These are phyloP conservation scores for Linderina pennispora DNA, from an alignment of 192 early-diverging fungal species.

Conservation along the genomic window DNA sequence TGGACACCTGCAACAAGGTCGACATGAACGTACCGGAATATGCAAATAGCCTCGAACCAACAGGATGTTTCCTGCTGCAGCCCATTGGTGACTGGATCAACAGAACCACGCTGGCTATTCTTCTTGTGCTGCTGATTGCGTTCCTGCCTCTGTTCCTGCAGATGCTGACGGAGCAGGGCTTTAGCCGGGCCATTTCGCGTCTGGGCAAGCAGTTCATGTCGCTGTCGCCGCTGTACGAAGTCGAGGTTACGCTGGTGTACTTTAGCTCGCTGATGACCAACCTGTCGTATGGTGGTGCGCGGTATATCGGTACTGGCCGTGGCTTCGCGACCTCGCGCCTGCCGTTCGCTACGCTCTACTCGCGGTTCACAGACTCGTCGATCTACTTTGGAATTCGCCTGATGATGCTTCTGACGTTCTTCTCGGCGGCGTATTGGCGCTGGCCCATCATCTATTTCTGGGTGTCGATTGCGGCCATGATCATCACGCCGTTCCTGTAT, in stretches of 20 bases:
- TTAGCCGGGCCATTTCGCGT: slow-evolving; percentile 61
- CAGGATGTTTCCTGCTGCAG: slow-evolving; percentile 64
- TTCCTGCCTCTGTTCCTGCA: slow-evolving; percentile 80
- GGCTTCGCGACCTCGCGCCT: slow-evolving; percentile 77
- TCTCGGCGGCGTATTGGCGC: slow-evolving; percentile 65
- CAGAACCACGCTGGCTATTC: slow-evolving; percentile 72
- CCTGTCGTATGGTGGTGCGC: slow-evolving; percentile 71
- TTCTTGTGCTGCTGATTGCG: slow-evolving; percentile 73
- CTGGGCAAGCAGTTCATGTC: slow-evolving; percentile 77
- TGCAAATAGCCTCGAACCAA: slow-evolving; percentile 41
- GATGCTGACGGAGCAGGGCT: slow-evolving; percentile 78
- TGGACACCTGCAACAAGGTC: slow-evolving; percentile 52
- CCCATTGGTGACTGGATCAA: slow-evolving; percentile 78
- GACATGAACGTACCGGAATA: slow-evolving; percentile 52
- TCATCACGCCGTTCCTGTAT: slow-evolving; percentile 79
- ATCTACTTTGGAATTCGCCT: slow-evolving; percentile 69
- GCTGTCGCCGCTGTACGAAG: slow-evolving; percentile 76
- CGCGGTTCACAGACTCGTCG: slow-evolving; percentile 65
- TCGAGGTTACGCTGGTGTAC: slow-evolving; percentile 83
- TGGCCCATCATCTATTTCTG: slow-evolving; percentile 75
- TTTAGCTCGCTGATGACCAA: slow-evolving; percentile 75
- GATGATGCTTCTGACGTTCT: slow-evolving; percentile 68
- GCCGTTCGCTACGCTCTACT: slow-evolving; percentile 68
- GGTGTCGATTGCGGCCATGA: slow-evolving; percentile 69
- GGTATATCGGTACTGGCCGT: slow-evolving; percentile 82